These are phyloP conservation scores for Helianthus tuberosus DNA, from an alignment of 129 eudicot genomes.

Conservation along the genomic window DNA sequence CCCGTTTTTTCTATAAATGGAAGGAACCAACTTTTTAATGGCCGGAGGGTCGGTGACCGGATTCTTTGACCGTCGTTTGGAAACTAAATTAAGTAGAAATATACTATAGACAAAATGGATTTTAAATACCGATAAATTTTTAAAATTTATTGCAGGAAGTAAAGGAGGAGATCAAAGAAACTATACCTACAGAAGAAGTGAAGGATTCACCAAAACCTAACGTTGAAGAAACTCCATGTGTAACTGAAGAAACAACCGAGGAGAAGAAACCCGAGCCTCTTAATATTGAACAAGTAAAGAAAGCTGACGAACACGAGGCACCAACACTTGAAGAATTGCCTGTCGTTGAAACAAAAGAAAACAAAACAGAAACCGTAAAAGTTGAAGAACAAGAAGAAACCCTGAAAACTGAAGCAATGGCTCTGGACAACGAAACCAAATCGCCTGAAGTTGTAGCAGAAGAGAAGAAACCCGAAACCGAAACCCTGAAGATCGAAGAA, in stretches of 20 bases:
- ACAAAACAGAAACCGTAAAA: constrained; percentile 5
- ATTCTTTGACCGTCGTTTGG: too few species aligned
- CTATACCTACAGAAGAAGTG: constrained; percentile 19
- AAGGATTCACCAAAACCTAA: constrained; percentile 7
- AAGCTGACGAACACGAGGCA: constrained; percentile 28
- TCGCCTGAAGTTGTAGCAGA: constrained; percentile 30
- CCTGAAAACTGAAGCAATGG: constrained; percentile 32
- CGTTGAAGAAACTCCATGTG: constrained; percentile 9
- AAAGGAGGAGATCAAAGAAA: constrained; percentile 40
- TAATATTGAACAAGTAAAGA: constrained; percentile 25
- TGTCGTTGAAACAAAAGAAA: constrained; percentile 12
- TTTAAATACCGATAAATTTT: too few species aligned
- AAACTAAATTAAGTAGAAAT: too few species aligned
- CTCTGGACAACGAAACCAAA: constrained; percentile 23
- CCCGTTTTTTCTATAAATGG: too few species aligned
- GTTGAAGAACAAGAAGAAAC: constrained; percentile 37
- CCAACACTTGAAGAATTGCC: constrained; percentile 23
- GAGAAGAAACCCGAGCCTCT: constrained; percentile 20
- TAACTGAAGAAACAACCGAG: constrained; percentile 26
- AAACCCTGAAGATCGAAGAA: constrained; percentile 23
- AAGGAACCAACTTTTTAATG: too few species aligned
- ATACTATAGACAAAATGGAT: too few species aligned
- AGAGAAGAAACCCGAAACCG: constrained; percentile 37
- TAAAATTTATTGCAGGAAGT: constrained; percentile 43
- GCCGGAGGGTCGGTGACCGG: too few species aligned